Percentiles rank a stretch among this genome's conserved stretches.
Conservation (phyloP, 2,329 filamentous ascomycete species). For the Aspergillus flavus region DNA sequence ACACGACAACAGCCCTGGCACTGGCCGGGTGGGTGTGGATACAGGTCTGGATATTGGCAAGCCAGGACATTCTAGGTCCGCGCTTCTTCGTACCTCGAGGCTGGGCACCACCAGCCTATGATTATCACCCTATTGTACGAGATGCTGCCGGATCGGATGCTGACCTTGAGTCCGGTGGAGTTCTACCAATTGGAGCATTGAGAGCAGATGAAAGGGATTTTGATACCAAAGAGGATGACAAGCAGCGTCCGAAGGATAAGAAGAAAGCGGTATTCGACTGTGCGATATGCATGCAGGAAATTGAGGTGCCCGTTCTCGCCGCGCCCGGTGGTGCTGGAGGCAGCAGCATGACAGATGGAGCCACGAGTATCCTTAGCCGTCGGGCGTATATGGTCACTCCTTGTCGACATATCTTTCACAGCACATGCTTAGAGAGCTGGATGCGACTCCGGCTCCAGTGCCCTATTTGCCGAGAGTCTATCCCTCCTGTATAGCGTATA, state of each 20-base stretch:
- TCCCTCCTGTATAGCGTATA: constrained; percentile 72
- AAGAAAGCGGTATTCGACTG: constrained; percentile 76
- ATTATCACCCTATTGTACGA: constrained; percentile 88
- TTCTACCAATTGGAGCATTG: constrained; percentile 74
- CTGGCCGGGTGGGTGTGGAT: constrained; percentile 82
- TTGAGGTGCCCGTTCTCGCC: constrained; percentile 80
- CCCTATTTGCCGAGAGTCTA: constrained; percentile 87
- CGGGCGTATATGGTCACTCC: constrained; percentile 96
- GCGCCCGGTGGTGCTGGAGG: constrained; percentile 54
- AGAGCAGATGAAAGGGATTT: constrained; percentile 49
- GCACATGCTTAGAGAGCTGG: constrained; percentile 88
- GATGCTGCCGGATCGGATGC: constrained; percentile 60
- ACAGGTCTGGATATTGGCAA: constrained; percentile 76
- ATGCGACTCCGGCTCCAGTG: constrained; percentile 92
- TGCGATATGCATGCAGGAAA: constrained; percentile 88
- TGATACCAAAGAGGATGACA: constrained; percentile 46
- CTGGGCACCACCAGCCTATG: constrained; percentile 71
- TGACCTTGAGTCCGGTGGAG: constrained; percentile 73
- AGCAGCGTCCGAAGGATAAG: constrained; percentile 45
- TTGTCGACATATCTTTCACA: constrained; percentile 95
- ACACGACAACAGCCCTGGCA: constrained; percentile 64
- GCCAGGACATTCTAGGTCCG: constrained; percentile 83
- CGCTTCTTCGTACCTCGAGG: constrained; percentile 78
- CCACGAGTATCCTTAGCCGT: constrained; percentile 71
- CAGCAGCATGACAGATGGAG: constrained; percentile 45